phyloP scores from a whole-genome alignment of 1,284 basidiomycete species.

The Agaricales sp. region DNA sequence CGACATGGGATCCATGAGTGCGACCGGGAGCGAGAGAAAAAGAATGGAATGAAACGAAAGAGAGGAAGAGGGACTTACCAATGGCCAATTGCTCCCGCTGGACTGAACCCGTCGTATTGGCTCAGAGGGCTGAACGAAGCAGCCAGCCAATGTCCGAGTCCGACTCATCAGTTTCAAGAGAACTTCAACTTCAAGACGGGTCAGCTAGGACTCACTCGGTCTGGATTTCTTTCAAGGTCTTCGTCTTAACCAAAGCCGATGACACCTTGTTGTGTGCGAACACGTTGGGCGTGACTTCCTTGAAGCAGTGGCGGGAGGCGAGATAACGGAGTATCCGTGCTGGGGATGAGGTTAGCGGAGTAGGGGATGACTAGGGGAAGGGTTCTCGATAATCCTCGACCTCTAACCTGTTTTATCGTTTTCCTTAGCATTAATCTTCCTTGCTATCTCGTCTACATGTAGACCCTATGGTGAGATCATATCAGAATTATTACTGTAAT shows the following conservation, averaged over 20 bases:
- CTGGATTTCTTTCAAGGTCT: neutral
- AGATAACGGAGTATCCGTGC: neutral
- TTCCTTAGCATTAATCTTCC: no score
- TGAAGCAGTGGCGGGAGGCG: conserved; percentile 1
- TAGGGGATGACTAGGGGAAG: no score
- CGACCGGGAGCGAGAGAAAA: no score
- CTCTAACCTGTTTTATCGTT: no score
- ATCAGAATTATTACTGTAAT: neutral
- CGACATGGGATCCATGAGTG: no score
- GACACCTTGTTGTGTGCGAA: neutral
- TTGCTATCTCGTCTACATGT: conserved; percentile 1
- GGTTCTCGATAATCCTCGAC: no score
- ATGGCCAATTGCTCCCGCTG: neutral
- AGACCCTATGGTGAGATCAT: neutral
- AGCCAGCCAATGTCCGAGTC: neutral
- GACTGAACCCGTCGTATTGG: neutral
- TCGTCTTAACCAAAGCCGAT: neutral
- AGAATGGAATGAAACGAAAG: no score
- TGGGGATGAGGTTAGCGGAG: no score
- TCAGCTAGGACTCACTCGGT: neutral
- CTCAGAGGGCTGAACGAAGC: neutral
- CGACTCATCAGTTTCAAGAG: neutral
- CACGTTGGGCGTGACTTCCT: neutral
- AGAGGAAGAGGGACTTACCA: no score
- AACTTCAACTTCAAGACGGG: no score